Conservation (phyloP, 805 yeast genomes). For the Debaryomyces castellii region DNA sequence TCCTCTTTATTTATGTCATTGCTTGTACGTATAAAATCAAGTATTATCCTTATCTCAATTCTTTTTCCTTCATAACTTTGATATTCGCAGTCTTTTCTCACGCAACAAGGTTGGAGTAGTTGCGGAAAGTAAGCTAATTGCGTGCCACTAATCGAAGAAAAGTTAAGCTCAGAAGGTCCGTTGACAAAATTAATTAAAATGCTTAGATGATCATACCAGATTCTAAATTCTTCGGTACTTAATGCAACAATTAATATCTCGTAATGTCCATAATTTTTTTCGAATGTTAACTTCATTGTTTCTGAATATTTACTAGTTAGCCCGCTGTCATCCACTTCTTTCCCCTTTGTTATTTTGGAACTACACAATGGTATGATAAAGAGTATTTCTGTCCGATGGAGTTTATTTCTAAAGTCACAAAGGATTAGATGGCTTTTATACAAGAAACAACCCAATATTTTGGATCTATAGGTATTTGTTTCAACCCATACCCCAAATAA, state of each 20-base stretch:
- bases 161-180: constrained; percentile 23
- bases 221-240: constrained; percentile 28
- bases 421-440: constrained; percentile 53
- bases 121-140: constrained; percentile 15
- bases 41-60: background rate
- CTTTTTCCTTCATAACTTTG: background rate
- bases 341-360: constrained; percentile 21
- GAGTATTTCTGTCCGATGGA: constrained; percentile 29
- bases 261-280: constrained; percentile 36
- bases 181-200: constrained; percentile 23
- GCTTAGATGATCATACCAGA: constrained; percentile 40
- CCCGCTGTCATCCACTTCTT: constrained; percentile 26
- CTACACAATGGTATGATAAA: constrained; percentile 50
- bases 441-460: constrained; percentile 36
- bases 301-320: constrained; percentile 27
- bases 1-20: no score
- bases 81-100: constrained; percentile 3
- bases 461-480: constrained; percentile 8
- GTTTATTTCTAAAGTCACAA: constrained; percentile 14
- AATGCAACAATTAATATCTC: constrained; percentile 44
- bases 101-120: constrained; percentile 16
- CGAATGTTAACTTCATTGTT: constrained; percentile 48
- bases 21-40: background rate
- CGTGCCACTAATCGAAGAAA: constrained; percentile 5
- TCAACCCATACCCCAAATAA: constrained; percentile 40